phyloP scores from a whole-genome alignment of 129 eudicot genomes.

The Flaveria bidentis region DNA sequence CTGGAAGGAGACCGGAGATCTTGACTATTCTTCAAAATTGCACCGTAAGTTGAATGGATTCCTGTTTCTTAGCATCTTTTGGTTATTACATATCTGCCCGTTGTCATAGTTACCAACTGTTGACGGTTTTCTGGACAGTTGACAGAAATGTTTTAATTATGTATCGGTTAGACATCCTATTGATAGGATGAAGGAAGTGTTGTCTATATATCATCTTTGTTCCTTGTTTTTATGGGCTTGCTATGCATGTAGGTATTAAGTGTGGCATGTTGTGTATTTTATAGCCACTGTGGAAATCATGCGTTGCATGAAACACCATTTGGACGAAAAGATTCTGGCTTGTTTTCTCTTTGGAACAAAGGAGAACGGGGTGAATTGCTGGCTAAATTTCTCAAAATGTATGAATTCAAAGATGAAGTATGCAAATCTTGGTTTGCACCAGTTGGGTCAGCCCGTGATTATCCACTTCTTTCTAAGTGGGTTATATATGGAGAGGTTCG shows the following conservation, averaged over 20 bases:
- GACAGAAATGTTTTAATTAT: neutral
- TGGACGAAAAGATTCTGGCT: slow-evolving; percentile 61
- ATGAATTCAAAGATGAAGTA: slow-evolving; percentile 83
- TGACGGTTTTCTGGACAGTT: slow-evolving; percentile 4
- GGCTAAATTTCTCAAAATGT: slow-evolving; percentile 71
- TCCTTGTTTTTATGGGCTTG: slow-evolving; percentile 37
- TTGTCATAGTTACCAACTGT: neutral
- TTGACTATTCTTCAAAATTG: slow-evolving; percentile 92
- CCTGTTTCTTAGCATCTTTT: neutral
- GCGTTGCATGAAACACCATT: slow-evolving; percentile 72
- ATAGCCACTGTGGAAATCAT: slow-evolving; percentile 99
- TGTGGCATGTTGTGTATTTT: slow-evolving; percentile 96
- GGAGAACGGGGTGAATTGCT: slow-evolving; percentile 75
- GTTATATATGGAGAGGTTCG: slow-evolving; percentile 96
- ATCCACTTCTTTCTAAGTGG: slow-evolving; percentile 96
- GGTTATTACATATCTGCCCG: neutral
- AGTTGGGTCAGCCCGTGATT: slow-evolving; percentile 98
- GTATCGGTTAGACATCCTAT: neutral
- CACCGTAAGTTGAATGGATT: slow-evolving; percentile 30
- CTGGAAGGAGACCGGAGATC: slow-evolving; percentile 81
- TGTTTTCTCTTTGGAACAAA: slow-evolving; percentile 76
- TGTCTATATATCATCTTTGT: slow-evolving; percentile 4
- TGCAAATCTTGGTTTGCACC: slow-evolving; percentile 99
- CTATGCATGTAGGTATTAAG: slow-evolving; percentile 80
- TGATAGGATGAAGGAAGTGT: slow-evolving; percentile 2